A percentile compares a stretch with the other conserved stretches of the same genome.
These are phyloP conservation scores for Castanea mollissima DNA, from an alignment of 306 rosid genomes.

Conservation along the genomic window DNA sequence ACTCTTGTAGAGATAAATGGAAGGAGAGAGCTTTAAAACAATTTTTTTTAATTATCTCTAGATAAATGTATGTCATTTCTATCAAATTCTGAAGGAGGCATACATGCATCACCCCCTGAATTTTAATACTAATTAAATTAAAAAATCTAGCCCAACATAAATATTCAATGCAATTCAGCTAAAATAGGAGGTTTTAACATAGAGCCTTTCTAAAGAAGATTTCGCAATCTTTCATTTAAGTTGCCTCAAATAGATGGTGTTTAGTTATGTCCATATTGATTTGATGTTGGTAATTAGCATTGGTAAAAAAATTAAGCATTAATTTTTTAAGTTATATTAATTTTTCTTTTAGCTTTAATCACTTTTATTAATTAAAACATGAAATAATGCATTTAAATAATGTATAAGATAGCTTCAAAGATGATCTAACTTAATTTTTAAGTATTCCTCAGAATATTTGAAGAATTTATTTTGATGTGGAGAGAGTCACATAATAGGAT, in stretches of 20 bases:
- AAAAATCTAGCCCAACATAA: constrained; percentile 19
- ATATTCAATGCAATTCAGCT: constrained; percentile 26
- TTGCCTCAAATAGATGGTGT: background rate
- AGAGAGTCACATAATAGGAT: no score
- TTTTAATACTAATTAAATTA: constrained; percentile 20
- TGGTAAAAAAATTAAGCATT: no score
- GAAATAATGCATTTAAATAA: no score
- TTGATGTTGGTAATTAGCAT: no score
- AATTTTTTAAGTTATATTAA: no score
- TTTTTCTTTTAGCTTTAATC: no score
- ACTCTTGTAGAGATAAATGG: background rate
- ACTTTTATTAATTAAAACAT: no score
- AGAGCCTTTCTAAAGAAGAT: constrained; percentile 33
- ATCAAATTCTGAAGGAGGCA: background rate
- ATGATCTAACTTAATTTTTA: no score
- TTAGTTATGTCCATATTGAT: no score
- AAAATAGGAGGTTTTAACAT: constrained; percentile 20
- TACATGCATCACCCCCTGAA: background rate
- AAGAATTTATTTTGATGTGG: no score
- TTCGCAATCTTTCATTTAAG: constrained; percentile 24
- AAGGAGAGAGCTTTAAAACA: background rate
- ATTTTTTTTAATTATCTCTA: background rate
- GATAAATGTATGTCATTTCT: background rate
- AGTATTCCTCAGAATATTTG: no score
- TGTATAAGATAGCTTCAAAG: no score